phyloP scores from a whole-genome alignment of 306 rosid species.

The Glycine soja region DNA sequence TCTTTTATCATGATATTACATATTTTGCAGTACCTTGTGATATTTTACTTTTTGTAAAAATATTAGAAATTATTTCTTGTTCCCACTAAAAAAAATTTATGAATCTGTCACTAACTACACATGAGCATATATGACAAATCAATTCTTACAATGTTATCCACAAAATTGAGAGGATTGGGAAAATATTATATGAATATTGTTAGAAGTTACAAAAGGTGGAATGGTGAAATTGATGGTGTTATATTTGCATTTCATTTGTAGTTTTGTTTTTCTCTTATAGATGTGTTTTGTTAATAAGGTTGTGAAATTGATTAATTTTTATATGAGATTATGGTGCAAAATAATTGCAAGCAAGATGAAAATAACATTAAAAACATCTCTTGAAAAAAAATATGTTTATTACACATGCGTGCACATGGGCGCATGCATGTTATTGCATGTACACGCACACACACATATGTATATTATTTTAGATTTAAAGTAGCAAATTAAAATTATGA shows the following conservation, averaged over 20 bases:
- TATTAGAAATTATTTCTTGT: too few relatives aligned
- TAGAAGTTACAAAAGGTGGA: background rate
- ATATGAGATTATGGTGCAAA: background rate
- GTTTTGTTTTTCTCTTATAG: background rate
- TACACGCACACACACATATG: too few relatives aligned
- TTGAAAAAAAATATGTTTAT: too few relatives aligned
- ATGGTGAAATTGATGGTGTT: background rate
- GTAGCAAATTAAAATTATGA: too few relatives aligned
- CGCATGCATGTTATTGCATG: too few relatives aligned
- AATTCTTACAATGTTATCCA: slow-evolving; percentile 31
- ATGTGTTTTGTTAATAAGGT: background rate
- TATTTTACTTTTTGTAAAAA: too few relatives aligned
- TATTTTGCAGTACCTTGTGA: too few relatives aligned
- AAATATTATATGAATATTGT: background rate
- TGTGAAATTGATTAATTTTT: background rate
- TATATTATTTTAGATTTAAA: too few relatives aligned
- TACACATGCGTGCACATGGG: too few relatives aligned
- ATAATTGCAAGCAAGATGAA: background rate
- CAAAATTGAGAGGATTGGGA: slow-evolving; percentile 13
- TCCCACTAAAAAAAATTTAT: too few relatives aligned
- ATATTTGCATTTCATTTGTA: background rate
- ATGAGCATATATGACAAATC: slow-evolving; percentile 42
- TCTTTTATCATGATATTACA: too few relatives aligned
- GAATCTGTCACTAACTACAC: background rate
- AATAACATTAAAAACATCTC: background rate